Percentiles rank a stretch among this genome's conserved stretches.
Conservation (phyloP, 176 grass and related monocot species). For the Oryza glaberrima region DNA sequence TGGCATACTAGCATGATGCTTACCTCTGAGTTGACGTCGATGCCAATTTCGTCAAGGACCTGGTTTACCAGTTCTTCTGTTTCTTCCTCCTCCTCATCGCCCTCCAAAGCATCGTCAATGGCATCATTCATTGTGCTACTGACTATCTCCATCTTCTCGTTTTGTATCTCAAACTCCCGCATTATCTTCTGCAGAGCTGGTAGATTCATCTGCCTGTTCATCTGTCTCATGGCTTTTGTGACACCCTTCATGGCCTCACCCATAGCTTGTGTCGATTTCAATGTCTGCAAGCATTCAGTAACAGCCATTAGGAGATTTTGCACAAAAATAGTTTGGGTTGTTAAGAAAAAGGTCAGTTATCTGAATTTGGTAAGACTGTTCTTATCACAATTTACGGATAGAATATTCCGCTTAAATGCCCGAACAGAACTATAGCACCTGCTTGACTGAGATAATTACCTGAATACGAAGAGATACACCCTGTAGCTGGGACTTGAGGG, state of each 20-base stretch:
- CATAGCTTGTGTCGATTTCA: slow-evolving; percentile 91
- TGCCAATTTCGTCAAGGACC: slow-evolving; percentile 85
- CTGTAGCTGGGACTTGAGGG: slow-evolving; percentile 87
- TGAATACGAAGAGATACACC: slow-evolving; percentile 91
- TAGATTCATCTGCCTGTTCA: slow-evolving; percentile 82
- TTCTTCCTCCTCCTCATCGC: slow-evolving; percentile 81
- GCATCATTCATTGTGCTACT: slow-evolving; percentile 76
- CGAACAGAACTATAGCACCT: background rate
- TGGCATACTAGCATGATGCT: background rate
- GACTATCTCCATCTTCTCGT: slow-evolving; percentile 77
- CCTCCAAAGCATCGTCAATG: slow-evolving; percentile 78
- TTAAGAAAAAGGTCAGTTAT: background rate
- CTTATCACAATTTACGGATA: background rate
- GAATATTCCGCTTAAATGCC: background rate
- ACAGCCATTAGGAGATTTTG: background rate
- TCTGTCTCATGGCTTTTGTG: slow-evolving; percentile 75
- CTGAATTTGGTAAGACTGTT: background rate
- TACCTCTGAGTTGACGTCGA: slow-evolving; percentile 82
- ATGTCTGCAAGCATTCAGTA: slow-evolving; percentile 42
- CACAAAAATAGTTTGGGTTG: background rate
- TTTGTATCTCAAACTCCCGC: slow-evolving; percentile 78
- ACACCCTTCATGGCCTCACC: slow-evolving; percentile 91
- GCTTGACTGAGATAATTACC: slow-evolving; percentile 39
- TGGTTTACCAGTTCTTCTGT: slow-evolving; percentile 82
- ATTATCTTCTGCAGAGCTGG: slow-evolving; percentile 74